Percentiles rank a stretch among this genome's conserved stretches.
These are phyloP conservation scores for Pichia sp. DNA, from an alignment of 1,139 yeast genomes.

Conservation along the genomic window DNA sequence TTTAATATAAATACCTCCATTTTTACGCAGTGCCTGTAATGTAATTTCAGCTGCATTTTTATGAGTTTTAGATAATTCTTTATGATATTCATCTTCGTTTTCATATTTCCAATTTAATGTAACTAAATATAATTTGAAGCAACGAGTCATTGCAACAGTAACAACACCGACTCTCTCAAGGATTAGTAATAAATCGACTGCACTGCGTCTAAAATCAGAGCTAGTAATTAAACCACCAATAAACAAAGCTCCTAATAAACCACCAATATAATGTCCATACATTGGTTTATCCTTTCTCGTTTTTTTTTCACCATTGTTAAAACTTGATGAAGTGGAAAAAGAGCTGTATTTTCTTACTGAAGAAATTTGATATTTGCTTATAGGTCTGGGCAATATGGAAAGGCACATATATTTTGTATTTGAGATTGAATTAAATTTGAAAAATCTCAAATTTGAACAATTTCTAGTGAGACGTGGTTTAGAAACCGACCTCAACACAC, in stretches of 20 bases:
- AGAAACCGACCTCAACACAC: no score
- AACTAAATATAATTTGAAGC: conserved; percentile 59
- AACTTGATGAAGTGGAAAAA: neutral
- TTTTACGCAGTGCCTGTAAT: conserved; percentile 67
- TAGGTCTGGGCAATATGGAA: no score
- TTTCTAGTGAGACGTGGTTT: no score
- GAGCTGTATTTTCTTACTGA: neutral
- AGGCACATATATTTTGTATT: no score
- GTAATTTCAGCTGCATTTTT: conserved; percentile 73
- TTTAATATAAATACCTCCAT: conserved; percentile 91
- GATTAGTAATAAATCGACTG: conserved; percentile 32
- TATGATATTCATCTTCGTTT: conserved; percentile 42
- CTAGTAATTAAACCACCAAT: conserved; percentile 20
- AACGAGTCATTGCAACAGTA: conserved; percentile 53
- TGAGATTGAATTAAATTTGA: no score
- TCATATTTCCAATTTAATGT: conserved; percentile 42
- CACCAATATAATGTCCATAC: conserved; percentile 17
- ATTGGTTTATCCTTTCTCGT: conserved; percentile 1
- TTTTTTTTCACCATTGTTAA: neutral
- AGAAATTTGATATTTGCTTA: no score
- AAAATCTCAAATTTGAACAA: no score
- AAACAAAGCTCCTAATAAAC: conserved; percentile 17
- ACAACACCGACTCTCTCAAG: conserved; percentile 58
- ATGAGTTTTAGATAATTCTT: conserved; percentile 61
- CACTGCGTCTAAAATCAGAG: conserved; percentile 18